Percentiles rank a stretch among this genome's conserved stretches.
phyloP scores from a whole-genome alignment of 768 basidiomycete species.

The Collybia nuda region DNA sequence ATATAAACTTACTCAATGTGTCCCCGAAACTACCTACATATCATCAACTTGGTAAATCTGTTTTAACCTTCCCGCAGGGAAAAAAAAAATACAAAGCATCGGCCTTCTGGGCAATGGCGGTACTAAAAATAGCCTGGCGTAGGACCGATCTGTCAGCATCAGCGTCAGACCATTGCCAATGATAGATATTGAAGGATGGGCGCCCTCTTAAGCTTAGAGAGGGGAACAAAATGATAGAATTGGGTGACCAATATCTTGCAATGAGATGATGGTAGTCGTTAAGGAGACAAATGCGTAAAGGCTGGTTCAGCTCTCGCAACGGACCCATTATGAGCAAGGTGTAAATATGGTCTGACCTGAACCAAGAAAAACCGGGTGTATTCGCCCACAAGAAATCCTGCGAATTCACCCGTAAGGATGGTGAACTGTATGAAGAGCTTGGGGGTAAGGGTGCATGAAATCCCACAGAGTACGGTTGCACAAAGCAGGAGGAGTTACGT shows the following conservation, averaged over 20 bases:
- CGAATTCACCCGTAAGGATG: neutral
- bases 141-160: neutral
- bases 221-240: no score
- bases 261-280: conserved; percentile 5
- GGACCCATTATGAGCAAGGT: neutral
- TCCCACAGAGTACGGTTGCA: conserved; percentile 19
- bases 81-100: no score
- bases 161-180: conserved; percentile 8
- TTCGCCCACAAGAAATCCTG: neutral
- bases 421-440: neutral
- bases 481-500: conserved; percentile 43
- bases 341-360: neutral
- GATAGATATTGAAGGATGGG: conserved; percentile 13
- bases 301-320: no score
- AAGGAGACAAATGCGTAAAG: conserved; percentile 4
- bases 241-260: neutral
- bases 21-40: no score
- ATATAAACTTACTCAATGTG: no score
- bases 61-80: no score
- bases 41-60: no score
- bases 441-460: neutral
- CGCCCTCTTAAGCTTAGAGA: conserved; percentile 7
- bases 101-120: neutral
- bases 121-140: neutral
- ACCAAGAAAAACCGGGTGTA: neutral